Conservation (phyloP, 768 basidiomycete genomes). For the Candolleomyces efflorescens region DNA sequence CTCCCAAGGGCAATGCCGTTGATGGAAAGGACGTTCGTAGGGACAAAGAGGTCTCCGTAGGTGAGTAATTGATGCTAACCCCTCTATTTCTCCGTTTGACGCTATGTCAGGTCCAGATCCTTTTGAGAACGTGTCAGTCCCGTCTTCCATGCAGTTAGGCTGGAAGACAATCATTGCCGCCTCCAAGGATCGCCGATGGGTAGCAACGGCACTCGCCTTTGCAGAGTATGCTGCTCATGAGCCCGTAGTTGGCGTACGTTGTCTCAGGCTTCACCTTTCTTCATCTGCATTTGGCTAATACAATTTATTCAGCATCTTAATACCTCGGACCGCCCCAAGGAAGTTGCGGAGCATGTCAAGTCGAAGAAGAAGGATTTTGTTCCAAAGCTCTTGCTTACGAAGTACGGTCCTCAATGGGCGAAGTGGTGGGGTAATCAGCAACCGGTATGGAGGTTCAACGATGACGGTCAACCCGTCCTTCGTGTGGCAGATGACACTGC, state of each 20-base stretch:
- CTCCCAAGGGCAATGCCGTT: too few species aligned
- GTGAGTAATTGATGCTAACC: too few species aligned
- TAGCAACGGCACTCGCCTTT: not conserved
- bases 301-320: not conserved
- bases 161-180: not conserved
- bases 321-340: not conserved
- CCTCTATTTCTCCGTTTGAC: too few species aligned
- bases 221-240: not conserved
- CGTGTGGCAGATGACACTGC: not conserved
- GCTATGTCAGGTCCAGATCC: too few species aligned
- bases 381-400: not conserved
- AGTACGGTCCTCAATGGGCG: not conserved
- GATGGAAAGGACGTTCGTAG: too few species aligned
- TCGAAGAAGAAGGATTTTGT: not conserved
- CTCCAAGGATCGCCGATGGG: not conserved
- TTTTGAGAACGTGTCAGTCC: too few species aligned
- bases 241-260: not conserved
- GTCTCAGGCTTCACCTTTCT: not conserved
- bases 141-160: not conserved
- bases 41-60: too few species aligned
- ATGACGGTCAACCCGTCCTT: not conserved
- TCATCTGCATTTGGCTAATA: not conserved
- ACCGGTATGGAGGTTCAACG: not conserved
- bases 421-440: not conserved
- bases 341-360: not conserved